Evolutionary conservation across 1,139 yeast species (phyloP), one percentile per base, ranked within the genome.

Genomic region (Nadsonia starkeyi-henricii): DNA sequence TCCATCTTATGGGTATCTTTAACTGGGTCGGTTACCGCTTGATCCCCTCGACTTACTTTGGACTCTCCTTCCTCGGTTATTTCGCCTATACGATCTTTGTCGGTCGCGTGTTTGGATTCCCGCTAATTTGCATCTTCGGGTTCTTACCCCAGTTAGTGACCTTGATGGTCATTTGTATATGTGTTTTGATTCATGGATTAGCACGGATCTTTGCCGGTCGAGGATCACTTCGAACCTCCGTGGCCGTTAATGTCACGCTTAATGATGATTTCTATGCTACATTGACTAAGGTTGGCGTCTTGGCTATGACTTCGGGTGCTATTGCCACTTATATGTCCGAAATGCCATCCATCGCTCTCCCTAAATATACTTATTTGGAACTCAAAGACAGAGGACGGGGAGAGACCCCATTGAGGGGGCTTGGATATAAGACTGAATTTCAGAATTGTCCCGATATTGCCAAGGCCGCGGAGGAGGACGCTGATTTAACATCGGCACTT

Each of bases 181-280:
- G 88, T 54, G 59, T 70, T 1, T 49, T 61, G 0, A 75, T 83
- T 2, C 80, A 79, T 55, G 55, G 67, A 0, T 55, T 78, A 44
- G 86, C 89, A 0, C 67, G 75, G 0, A 52, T 79, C n/a, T 69
- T 77, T 20, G 56, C 63, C n/a, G 81, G 81, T 45, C 80, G 83
- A 1, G 69, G 77, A 15, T 55, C 73, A 26, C 71, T 73, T 43
- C 62, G 59, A 55, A 12, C 67, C 66, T 5, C 61, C 63, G 49
- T 52, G 59, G 44, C 56, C 54, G 36, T 59, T 36, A 59, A 59
- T 36, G 61, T 71, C 43, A 62, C 68, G 36, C 60, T 75, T 50
- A 62, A 70, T 47, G 88, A 81, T 58, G 91, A 82, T 59, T 83
- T 82, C 57, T 78, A 78, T 59, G 71, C 81, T 1, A 76, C 80